Percentiles rank a stretch among this genome's conserved stretches.
Evolutionary conservation across 768 basidiomycete genomes (phyloP).

Genomic region (Imleria badia): DNA sequence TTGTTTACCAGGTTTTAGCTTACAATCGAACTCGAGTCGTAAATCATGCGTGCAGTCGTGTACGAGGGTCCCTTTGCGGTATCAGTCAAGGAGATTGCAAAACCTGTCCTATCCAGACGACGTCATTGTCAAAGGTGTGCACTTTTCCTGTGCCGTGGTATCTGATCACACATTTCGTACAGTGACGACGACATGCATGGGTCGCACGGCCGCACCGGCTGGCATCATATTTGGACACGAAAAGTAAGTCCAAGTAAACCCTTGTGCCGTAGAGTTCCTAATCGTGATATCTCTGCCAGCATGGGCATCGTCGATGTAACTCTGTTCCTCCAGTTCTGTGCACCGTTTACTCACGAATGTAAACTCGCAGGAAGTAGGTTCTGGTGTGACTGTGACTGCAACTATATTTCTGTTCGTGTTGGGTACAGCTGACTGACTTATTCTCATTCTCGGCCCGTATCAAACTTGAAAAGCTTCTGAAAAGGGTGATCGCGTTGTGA

Average conservation of each 20-base stretch:
- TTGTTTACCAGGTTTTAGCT: not conserved
- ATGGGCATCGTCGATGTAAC: slow-evolving; percentile 3
- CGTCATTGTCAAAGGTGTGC: slow-evolving; percentile 4
- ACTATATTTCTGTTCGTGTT: not conserved
- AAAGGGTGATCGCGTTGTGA: slow-evolving; percentile 59
- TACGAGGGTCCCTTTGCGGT: slow-evolving; percentile 1
- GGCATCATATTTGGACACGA: slow-evolving; percentile 10
- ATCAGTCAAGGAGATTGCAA: slow-evolving; percentile 1
- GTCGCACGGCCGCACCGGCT: slow-evolving; percentile 1
- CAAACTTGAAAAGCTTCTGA: slow-evolving; percentile 37
- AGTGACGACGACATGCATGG: slow-evolving; percentile 10
- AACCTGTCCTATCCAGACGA: slow-evolving; percentile 6
- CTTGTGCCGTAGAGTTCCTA: not conserved
- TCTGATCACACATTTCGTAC: not conserved
- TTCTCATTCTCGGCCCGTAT: not conserved
- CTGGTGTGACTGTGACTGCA: slow-evolving; percentile 1
- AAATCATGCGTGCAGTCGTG: slow-evolving; percentile 2
- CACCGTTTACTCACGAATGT: no score
- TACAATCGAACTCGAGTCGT: not conserved
- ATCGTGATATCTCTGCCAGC: not conserved
- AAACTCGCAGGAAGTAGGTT: not conserved
- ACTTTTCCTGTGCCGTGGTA: not conserved
- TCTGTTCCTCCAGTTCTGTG: not conserved
- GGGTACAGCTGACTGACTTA: not conserved
- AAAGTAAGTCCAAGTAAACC: slow-evolving; percentile 7